A percentile compares a stretch with the other conserved stretches of the same genome.
These are phyloP conservation scores for Deakozyma indianensis DNA, from an alignment of 805 yeast genomes.

Conservation along the genomic window DNA sequence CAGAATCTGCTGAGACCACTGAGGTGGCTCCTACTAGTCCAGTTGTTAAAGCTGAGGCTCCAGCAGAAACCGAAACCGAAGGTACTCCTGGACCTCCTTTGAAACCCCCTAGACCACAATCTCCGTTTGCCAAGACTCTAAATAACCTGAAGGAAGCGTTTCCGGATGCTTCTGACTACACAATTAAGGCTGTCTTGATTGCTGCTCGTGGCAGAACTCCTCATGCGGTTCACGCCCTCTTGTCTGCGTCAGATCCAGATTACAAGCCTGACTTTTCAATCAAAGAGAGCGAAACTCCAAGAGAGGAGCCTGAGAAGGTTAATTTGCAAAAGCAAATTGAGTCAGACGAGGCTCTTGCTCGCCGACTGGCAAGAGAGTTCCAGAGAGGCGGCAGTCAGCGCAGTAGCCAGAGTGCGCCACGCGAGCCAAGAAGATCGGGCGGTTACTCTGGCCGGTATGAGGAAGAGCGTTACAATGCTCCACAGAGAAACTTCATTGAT, in stretches of 20 bases:
- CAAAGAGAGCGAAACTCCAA: conserved; percentile 2
- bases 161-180: conserved; percentile 57
- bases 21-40: background rate
- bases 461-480: conserved; percentile 10
- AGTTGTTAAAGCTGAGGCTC: background rate
- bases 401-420: conserved; percentile 1
- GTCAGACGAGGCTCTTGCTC: conserved; percentile 70
- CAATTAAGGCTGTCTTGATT: conserved; percentile 60
- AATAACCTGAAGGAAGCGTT: conserved; percentile 68
- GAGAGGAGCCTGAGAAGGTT: conserved; percentile 6
- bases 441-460: conserved; percentile 14
- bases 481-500: conserved; percentile 20
- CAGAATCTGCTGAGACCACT: conserved; percentile 10
- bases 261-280: conserved; percentile 9
- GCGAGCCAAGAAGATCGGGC: conserved; percentile 5
- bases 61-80: background rate
- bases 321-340: conserved; percentile 26
- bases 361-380: conserved; percentile 41
- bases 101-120: conserved; percentile 45
- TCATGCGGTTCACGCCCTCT: conserved; percentile 72
- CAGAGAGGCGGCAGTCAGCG: conserved; percentile 4
- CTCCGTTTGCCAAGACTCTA: conserved; percentile 39
- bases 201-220: conserved; percentile 70
- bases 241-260: conserved; percentile 51
- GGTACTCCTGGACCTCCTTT: conserved; percentile 17